These are phyloP conservation scores for Letharia lupina DNA, from an alignment of 495 filamentous ascomycete genomes.

Conservation along the genomic window DNA sequence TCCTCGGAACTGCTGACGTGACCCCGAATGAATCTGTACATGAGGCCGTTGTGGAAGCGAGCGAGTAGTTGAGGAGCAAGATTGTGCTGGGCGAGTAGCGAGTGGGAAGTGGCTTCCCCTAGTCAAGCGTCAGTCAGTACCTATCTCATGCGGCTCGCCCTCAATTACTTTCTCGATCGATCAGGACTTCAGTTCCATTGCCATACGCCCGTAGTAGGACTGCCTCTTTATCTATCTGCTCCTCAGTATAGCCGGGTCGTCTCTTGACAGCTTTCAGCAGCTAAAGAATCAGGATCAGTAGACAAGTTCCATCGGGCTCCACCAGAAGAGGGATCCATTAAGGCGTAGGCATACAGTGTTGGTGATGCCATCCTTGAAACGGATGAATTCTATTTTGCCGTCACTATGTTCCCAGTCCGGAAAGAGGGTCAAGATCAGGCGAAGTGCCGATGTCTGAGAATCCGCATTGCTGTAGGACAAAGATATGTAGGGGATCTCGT, in stretches of 20 bases:
- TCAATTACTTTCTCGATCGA: constrained; percentile 85
- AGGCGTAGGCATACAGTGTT: constrained; percentile 61
- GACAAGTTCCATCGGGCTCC: background rate
- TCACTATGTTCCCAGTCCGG: constrained; percentile 72
- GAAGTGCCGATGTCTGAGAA: constrained; percentile 65
- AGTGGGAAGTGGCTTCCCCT: constrained; percentile 64
- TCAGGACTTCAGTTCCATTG: constrained; percentile 85
- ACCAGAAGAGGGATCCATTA: background rate
- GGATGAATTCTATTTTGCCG: constrained; percentile 76
- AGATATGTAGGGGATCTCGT: constrained; percentile 50
- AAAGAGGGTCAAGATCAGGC: constrained; percentile 67
- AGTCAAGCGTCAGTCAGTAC: constrained; percentile 15
- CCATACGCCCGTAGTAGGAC: constrained; percentile 91
- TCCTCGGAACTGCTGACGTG: constrained; percentile 70
- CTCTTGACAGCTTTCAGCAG: constrained; percentile 82
- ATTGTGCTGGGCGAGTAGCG: constrained; percentile 64
- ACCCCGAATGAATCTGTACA: constrained; percentile 85
- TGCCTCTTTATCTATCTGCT: constrained; percentile 76
- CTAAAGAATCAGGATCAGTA: constrained; percentile 30
- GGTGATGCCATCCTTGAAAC: constrained; percentile 96
- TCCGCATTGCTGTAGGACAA: constrained; percentile 68
- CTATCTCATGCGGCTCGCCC: constrained; percentile 9
- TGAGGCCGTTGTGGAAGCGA: constrained; percentile 90
- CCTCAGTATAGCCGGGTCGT: constrained; percentile 62
- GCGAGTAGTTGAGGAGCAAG: constrained; percentile 83